A percentile compares a stretch with the other conserved stretches of the same genome.
Evolutionary conservation across 2,329 filamentous ascomycete species (phyloP).

Genomic region (Monilinia fructicola): DNA sequence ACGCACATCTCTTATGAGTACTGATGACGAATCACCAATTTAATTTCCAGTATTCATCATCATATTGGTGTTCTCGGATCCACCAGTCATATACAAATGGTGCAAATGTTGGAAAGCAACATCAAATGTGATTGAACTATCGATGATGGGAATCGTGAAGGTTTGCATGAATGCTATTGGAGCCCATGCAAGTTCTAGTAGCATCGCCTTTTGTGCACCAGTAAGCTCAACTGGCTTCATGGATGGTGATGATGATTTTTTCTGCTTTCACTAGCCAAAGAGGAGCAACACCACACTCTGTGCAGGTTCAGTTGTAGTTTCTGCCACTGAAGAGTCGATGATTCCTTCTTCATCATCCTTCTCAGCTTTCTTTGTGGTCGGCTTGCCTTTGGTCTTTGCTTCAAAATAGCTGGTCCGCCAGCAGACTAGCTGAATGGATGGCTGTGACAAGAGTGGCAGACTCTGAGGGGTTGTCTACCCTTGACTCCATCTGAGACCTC

Average conservation of each 20-base stretch:
- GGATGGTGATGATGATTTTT: conserved; percentile 24
- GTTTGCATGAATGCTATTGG: conserved; percentile 67
- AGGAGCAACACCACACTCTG: not conserved
- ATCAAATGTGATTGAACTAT: conserved; percentile 55
- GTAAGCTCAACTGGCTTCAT: conserved; percentile 54
- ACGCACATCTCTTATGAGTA: not conserved
- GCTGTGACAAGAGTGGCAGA: not conserved
- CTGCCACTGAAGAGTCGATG: too few species aligned
- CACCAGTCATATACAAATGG: too few species aligned
- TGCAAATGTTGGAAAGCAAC: conserved; percentile 42
- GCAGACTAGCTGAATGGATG: not conserved
- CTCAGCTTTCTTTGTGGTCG: not conserved
- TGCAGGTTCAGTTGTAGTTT: not conserved
- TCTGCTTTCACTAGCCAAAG: conserved; percentile 15
- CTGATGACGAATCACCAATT: not conserved
- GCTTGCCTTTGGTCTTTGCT: not conserved
- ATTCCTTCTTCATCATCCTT: too few species aligned
- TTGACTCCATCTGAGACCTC: not conserved
- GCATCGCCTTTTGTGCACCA: conserved; percentile 63
- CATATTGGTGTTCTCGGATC: not conserved
- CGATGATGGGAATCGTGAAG: conserved; percentile 63
- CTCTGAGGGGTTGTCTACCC: not conserved
- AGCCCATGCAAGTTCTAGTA: conserved; percentile 67
- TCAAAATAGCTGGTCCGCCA: not conserved
- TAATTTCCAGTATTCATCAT: not conserved